Evolutionary conservation across 257 asterid genomes (phyloP), one percentile per base, ranked within the genome.

Genomic region (Solanum chaucha): DNA sequence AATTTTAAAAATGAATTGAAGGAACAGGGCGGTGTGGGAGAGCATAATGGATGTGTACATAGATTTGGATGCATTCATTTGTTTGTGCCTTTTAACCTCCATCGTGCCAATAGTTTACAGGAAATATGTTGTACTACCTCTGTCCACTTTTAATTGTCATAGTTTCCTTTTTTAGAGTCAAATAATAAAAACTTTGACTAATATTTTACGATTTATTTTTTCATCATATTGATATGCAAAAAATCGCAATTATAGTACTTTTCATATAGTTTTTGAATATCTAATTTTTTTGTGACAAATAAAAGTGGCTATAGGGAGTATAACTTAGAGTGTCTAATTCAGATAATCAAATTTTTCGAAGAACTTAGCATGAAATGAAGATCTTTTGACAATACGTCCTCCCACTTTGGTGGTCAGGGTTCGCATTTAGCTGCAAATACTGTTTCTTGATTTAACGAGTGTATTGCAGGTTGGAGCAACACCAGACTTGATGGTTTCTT

Each of bases 391-490:
- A 46, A 19, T 48, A 30, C 30, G 85, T 48, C 85, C 68, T 48
- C 41, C 10, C 44, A 81, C 64, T 81, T 46, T 17, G 30, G 84
- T 28, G 38, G 38, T 19, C 71, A 48, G 72, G 65, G 58, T 84
- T 64, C 64, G 6, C 67, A 70, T 30, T 36, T 71, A 22, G 74
- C 32, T 59, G 59, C 68, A 44, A 64, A 36, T 38, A 51, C 68
- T 19, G 86, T 80, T 34, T 64, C 87, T 48, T 35, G 75, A n/a
- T 81, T 78, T 48, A 15, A 44, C 35, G n/a, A 48, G 86, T 65
- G 85, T 87, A 51, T 38, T 94, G 88, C 96, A 96, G 99, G 99
- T 96, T 83, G 99, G 99, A 90, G 99, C 99, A 86, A 94, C 98
- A 86, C 95, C 98, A 86, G 99, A 96, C 90, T 94, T 96, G 95